Evolutionary conservation across 2,329 filamentous ascomycete genomes (phyloP), one percentile per base, ranked within the genome.

Genomic region (Aspergillus quadrilineatus): DNA sequence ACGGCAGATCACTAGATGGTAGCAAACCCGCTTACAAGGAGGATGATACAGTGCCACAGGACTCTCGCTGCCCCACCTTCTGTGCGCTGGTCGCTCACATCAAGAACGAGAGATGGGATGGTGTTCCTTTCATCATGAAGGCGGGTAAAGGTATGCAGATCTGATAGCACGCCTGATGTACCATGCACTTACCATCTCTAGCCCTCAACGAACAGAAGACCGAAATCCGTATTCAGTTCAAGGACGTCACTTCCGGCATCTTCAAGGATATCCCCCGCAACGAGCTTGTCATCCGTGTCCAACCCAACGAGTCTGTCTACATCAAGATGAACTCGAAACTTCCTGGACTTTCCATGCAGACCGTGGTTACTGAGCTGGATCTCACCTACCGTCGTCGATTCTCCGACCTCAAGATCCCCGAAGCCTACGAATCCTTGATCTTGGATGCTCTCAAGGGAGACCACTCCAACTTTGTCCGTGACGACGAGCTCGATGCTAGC

Each of bases 301-400:
- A 99, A 82, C 94, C 94, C 68, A 99, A 99, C 80, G 94, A 99
- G 84, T 96, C 90, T 73, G 92, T 99, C 65, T 99, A 99, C 81
- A 96, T 97, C 78, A 99, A 99, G 87, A 99, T 99, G 94, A 99
- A 99, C 88, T 97, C 93, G 30, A 99, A 99, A 84, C 83, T 99
- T 58, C 95, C 94, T 17, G 94, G 94, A 69, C 82, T 99, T 69
- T 97, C 92, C 82, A 99, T 97, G 92, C 94, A 99, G 83, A 99
- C 94, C 10, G 94, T 97, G 39, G 90, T 97, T 67, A 99, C 94
- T 59, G 94, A 99, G 81, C 89, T 99, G 59, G 94, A 99, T 73
- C 85, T 99, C 66, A 99, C 95, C 63, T 99, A 99, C 83, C 87
- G 95, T 73, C 88, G 94, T 76, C 89, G 95, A 66, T 99, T 99